Base-by-base conservation (phyloP, 2,329 filamentous ascomycete genomes). In the Periconia sp. region DNA sequence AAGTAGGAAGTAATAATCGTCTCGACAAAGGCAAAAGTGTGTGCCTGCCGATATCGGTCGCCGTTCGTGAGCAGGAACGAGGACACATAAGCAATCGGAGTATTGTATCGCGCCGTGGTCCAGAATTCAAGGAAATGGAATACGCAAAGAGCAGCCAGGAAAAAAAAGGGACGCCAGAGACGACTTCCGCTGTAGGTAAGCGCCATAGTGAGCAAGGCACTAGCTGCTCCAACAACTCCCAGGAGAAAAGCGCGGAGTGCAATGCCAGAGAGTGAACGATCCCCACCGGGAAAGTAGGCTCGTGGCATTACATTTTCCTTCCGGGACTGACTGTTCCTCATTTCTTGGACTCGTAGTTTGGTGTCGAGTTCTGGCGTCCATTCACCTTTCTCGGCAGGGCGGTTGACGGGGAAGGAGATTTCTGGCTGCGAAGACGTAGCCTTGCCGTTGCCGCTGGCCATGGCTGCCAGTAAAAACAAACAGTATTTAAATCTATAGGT, bases 71-170 rank as follows among this genome's bases (percentile, higher is more conserved):
- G 81, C 14, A 99, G 84, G 72, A 95, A 99, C 35, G 90, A 89
- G 49, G 84, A 83, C 18, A 92, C 79, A 20, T 81, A 83, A 18
- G 90, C 91, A 48, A 85, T 81, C 15, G 82, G 81, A 0, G 90
- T 91, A 74, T 97, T 97, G 77, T 89, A 90, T 51, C 82, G 79
- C 9, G 93, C 92, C 0, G 93, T 97, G 31, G 87, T 91, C 81
- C 87, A 96, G 80, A 92, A 99, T 76, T 99, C 94, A 73, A 97
- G 86, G 76, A 96, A 97, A 79, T 99, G 94, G 77, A 97, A 97
- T 30, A 88, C 64, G 23, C 87, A 83, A 45, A 97, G 86, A 14
- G 85, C 79, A 48, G 78, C 77, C 45, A 88, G 67, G 77, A 93
- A 93, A 71, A 83, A 79, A 9, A 81, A 79, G 1, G 84, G 71